Evolutionary conservation across 306 rosid species (phyloP).

Genomic region (Cucumis hystrix): DNA sequence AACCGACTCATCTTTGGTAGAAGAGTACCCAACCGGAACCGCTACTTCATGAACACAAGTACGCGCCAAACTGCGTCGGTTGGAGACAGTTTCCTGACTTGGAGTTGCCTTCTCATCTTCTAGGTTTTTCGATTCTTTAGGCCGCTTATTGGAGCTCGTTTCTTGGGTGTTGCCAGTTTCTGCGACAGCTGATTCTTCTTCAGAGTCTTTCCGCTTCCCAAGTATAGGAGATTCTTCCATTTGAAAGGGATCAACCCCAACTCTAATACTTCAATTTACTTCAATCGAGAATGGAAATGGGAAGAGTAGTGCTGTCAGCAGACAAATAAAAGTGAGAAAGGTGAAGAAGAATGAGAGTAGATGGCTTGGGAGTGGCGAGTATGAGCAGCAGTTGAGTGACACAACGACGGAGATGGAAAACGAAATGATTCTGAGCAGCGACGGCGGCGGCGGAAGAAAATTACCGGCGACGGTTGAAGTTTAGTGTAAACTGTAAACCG

Average conservation of each 20-base stretch:
- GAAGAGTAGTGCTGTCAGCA: background rate
- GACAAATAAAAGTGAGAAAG: background rate
- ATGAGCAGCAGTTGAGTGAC: background rate
- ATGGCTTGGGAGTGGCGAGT: background rate
- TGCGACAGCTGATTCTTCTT: constrained; percentile 7
- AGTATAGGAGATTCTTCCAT: constrained; percentile 45
- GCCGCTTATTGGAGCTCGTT: constrained; percentile 9
- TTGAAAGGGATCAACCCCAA: background rate
- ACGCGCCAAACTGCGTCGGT: constrained; percentile 33
- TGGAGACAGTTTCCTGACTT: constrained; percentile 13
- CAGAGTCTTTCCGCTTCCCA: constrained; percentile 39
- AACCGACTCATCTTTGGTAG: constrained; percentile 39
- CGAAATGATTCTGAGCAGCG: background rate
- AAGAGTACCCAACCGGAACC: constrained; percentile 47
- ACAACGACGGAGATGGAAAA: background rate
- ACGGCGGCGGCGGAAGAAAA: background rate
- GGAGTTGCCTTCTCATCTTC: constrained; percentile 3
- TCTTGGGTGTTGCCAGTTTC: background rate
- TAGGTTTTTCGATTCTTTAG: constrained; percentile 6
- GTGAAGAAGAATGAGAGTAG: background rate
- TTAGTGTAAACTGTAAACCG: background rate
- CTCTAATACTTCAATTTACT: background rate
- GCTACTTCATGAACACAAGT: constrained; percentile 94
- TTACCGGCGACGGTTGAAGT: background rate
- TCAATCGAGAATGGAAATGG: background rate